Evolutionary conservation across 129 eudicot genomes (phyloP), one percentile per base, ranked within the genome.

Genomic region (Glebionis coronaria): DNA sequence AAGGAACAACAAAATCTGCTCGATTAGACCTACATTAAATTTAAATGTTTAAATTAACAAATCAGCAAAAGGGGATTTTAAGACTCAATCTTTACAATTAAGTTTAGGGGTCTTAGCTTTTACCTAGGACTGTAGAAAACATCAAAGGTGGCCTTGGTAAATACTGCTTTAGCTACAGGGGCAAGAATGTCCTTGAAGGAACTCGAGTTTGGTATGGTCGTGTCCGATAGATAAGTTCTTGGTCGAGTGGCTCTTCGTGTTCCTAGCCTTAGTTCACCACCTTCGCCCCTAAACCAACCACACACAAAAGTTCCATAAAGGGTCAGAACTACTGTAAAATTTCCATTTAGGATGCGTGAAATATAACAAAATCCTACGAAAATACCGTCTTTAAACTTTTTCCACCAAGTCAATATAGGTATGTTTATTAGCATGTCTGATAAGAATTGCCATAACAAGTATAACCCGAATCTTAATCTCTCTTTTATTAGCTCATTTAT

Each of bases 61-160:
- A 10, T 56, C 27, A 18, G 58, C 16, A 56, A 23, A 23, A 56
- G 0, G 31, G n/a, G 14, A 4, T 56, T 25, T 28, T 56, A 35
- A 35, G 38, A 56, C 23, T 12, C 12, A 29, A 56, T 56, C 31
- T 4, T 11, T 25, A 25, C 28, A 12, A 12, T 25, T 29, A 20
- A 31, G 28, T 4, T 56, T 25, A 20, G 12, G 25, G 62, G 12
- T 53, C 35, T 23, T 2, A 25, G 15, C 45, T 38, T 38, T 18
- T 80, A 91, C 97, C 95, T 81, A 44, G 97, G 94, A 83, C 97
- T 85, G 56, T 85, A 85, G 76, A 77, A 91, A 67, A 91, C 87
- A 59, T 69, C 79, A 63, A 88, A 91, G 29, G 84, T 56, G 65
- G 68, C 47, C 64, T 82, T 91, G 77, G 73, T 68, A 42, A 91